Evolutionary conservation across 1,139 yeast genomes (phyloP), one percentile per base, ranked within the genome.

Genomic region (Diutina scorzettiae): DNA sequence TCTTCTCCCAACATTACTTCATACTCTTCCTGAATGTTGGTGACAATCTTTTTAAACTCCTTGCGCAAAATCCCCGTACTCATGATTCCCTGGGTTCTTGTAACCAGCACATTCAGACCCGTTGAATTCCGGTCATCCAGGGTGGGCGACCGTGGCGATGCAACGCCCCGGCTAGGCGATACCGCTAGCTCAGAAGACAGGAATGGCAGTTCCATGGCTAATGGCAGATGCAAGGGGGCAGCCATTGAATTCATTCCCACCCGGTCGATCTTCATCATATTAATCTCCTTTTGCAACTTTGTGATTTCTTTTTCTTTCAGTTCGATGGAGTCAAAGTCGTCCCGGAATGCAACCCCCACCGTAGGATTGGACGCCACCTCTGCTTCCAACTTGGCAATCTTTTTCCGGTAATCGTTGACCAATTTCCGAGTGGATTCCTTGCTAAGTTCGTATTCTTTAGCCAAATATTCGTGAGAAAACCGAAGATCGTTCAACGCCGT

Each of bases 1-100:
- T 79, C 85, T 52, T 70, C 72, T 39, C 69, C 66, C 46, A 81
- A 56, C 50, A 79, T 82, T 23, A 64, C 57, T 48, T 75, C 80
- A 51, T 80, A 80, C 47, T 72, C 76, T 39, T 68, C 73, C 47
- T 78, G 82, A 48, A 83, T 69, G 40, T 77, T 81, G 43, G 67
- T 64, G 1, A 82, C 79, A 36, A 82, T 70, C 51, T 75, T 76
- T 53, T 77, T 78, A 63, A 83, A 83, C 57, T 83, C 89, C 50
- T 78, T 73, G 45, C 87, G 67, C 50, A 83, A 62, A 2, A 80
- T 75, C 1, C 66, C 71, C 43, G 58, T 66, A 51, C 63, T 58
- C 43, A 43, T 51, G 30, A 11, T 3, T n/a, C 40, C 31, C 11
- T 25, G 24, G 20, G 17, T 31, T 7, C 28, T n/a, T 27, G 14